These are phyloP conservation scores for Centella asiatica DNA, from an alignment of 129 eudicot genomes.

Conservation along the genomic window DNA sequence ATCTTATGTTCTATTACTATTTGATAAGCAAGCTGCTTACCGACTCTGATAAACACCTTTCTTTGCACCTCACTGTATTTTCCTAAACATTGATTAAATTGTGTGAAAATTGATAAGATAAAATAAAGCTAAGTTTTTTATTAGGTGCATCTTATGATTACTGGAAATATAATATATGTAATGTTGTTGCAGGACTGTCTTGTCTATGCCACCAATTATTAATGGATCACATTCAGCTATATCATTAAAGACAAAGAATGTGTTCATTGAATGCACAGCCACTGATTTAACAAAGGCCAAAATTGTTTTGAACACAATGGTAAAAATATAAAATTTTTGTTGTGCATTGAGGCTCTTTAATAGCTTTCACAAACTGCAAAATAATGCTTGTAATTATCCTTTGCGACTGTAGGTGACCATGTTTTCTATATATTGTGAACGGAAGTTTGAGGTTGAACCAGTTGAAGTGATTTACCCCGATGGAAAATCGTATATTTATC, in stretches of 20 bases:
- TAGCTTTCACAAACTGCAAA: not conserved
- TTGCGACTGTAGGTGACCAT: constrained; percentile 66
- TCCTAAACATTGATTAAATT: too few species aligned
- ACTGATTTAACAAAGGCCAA: constrained; percentile 96
- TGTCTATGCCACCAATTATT: constrained; percentile 90
- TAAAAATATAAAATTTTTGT: constrained; percentile 16
- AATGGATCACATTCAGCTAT: constrained; percentile 97
- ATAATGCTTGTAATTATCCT: constrained; percentile 10
- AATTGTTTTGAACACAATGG: constrained; percentile 92
- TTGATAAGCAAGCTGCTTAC: not conserved
- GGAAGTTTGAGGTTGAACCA: constrained; percentile 91
- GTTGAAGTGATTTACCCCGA: constrained; percentile 66
- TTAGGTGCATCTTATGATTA: not conserved
- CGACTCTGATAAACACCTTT: not conserved
- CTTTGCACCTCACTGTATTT: too few species aligned
- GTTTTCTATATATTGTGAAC: constrained; percentile 82
- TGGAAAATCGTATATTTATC: constrained; percentile 61
- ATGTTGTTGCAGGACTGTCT: constrained; percentile 63
- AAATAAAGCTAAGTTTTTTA: too few species aligned
- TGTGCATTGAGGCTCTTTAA: not conserved
- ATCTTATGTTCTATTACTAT: not conserved
- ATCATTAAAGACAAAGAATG: constrained; percentile 71
- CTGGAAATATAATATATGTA: too few species aligned
- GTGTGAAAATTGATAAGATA: not conserved
- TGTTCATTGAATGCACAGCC: constrained; percentile 96